These are phyloP conservation scores for Calonectria hawksworthii DNA, from an alignment of 2,329 filamentous ascomycete species.

Conservation along the genomic window DNA sequence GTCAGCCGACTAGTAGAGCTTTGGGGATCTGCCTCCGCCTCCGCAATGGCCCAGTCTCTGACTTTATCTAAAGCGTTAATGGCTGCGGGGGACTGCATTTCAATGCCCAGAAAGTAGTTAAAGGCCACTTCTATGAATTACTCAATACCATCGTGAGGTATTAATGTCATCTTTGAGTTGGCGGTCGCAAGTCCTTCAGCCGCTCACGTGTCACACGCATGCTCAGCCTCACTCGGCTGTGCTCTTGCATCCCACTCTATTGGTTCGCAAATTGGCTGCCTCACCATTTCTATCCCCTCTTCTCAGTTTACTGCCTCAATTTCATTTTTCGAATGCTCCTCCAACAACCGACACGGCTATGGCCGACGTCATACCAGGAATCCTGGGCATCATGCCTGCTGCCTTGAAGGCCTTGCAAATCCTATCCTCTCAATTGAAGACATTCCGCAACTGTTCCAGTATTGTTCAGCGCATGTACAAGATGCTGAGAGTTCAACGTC, in stretches of 20 bases:
- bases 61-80: not conserved
- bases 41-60: not conserved
- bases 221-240: not conserved
- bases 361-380: not conserved
- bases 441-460: not conserved
- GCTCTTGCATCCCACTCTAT: not conserved
- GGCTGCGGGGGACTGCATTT: not conserved
- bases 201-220: not conserved
- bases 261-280: not conserved
- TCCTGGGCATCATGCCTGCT: not conserved
- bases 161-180: not conserved
- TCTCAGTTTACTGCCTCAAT: not conserved
- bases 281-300: not conserved
- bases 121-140: not conserved
- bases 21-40: not conserved
- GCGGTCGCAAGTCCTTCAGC: not conserved
- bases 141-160: not conserved
- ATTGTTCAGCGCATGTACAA: not conserved
- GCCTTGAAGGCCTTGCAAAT: not conserved
- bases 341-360: not conserved
- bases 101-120: not conserved
- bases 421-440: not conserved
- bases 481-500: not conserved
- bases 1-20: not conserved
- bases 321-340: not conserved